These are phyloP conservation scores for Spinellus fusiger DNA, from an alignment of 192 early-diverging fungal species.

Conservation along the genomic window DNA sequence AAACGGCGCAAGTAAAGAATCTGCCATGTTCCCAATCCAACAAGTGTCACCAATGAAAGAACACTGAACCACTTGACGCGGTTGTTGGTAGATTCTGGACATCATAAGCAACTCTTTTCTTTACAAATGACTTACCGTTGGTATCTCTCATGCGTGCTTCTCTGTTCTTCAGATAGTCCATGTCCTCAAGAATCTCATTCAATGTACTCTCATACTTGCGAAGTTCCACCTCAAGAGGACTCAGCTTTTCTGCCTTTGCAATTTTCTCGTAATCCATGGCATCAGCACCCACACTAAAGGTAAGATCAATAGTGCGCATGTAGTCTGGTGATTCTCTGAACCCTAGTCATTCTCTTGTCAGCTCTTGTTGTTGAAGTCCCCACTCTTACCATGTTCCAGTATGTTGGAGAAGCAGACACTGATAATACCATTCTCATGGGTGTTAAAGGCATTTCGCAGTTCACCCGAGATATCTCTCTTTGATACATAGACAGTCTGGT, in stretches of 20 bases:
- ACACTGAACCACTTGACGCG: slow-evolving; percentile 80
- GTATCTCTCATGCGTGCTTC: slow-evolving; percentile 83
- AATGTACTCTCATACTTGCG: slow-evolving; percentile 70
- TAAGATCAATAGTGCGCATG: slow-evolving; percentile 63
- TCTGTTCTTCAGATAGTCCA: slow-evolving; percentile 76
- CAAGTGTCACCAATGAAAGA: slow-evolving; percentile 64
- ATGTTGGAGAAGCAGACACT: slow-evolving; percentile 81
- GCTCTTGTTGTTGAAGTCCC: neutral
- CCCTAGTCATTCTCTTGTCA: slow-evolving; percentile 21
- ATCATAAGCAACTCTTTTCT: neutral
- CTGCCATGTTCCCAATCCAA: slow-evolving; percentile 72
- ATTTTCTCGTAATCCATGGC: slow-evolving; percentile 69
- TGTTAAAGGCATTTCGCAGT: slow-evolving; percentile 62
- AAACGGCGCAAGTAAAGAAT: slow-evolving; percentile 78
- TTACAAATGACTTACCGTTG: slow-evolving; percentile 54
- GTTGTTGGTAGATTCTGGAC: slow-evolving; percentile 81
- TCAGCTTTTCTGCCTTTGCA: slow-evolving; percentile 71
- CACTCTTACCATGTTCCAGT: slow-evolving; percentile 46
- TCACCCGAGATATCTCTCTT: slow-evolving; percentile 61
- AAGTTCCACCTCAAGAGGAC: slow-evolving; percentile 86
- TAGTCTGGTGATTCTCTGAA: slow-evolving; percentile 46
- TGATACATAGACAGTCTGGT: slow-evolving; percentile 63
- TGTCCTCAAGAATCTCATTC: slow-evolving; percentile 74
- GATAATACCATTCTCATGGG: slow-evolving; percentile 80
- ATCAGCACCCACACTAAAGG: slow-evolving; percentile 81